Conservation (phyloP, 192 early-diverging fungal genomes). For the Coemansia sp. region DNA sequence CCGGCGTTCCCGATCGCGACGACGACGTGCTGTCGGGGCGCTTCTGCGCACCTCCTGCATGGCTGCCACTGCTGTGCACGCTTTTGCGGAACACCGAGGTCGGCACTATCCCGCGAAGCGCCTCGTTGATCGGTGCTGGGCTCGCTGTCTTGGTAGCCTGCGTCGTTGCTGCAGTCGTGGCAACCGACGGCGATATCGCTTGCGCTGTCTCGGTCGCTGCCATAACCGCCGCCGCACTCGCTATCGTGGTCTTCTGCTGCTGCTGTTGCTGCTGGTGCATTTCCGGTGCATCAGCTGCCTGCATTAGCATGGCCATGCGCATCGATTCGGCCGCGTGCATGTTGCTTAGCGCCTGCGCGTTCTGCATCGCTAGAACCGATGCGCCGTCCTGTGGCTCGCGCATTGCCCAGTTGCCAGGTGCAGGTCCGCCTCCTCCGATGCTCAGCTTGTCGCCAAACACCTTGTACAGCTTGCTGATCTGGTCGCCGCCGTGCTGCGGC, state of each 20-base stretch:
- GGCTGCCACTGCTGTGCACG: slow-evolving; percentile 17
- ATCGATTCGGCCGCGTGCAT: slow-evolving; percentile 12
- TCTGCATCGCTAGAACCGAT: neutral
- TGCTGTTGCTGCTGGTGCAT: slow-evolving; percentile 13
- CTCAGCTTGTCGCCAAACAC: slow-evolving; percentile 48
- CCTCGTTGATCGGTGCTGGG: slow-evolving; percentile 48
- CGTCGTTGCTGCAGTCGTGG: neutral
- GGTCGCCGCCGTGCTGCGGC: slow-evolving; percentile 20
- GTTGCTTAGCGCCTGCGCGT: slow-evolving; percentile 8
- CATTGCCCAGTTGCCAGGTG: neutral
- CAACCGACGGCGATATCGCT: neutral
- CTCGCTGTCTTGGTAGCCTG: slow-evolving; percentile 31
- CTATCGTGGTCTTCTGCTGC: slow-evolving; percentile 1
- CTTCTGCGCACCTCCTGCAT: slow-evolving; percentile 6
- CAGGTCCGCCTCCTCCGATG: slow-evolving; percentile 17
- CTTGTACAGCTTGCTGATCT: slow-evolving; percentile 46
- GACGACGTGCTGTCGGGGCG: slow-evolving; percentile 27
- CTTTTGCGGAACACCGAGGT: slow-evolving; percentile 54
- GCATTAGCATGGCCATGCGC: slow-evolving; percentile 12
- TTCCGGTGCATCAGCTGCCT: slow-evolving; percentile 1
- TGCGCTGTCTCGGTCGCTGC: slow-evolving; percentile 3
- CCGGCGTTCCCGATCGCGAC: slow-evolving; percentile 41
- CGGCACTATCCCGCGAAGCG: slow-evolving; percentile 50
- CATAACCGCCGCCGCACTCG: neutral
- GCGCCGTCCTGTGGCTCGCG: slow-evolving; percentile 4